Percentiles rank a stretch among this genome's conserved stretches.
Conservation (phyloP, 2,329 filamentous ascomycete species). For the Aspergillus alliaceus region DNA sequence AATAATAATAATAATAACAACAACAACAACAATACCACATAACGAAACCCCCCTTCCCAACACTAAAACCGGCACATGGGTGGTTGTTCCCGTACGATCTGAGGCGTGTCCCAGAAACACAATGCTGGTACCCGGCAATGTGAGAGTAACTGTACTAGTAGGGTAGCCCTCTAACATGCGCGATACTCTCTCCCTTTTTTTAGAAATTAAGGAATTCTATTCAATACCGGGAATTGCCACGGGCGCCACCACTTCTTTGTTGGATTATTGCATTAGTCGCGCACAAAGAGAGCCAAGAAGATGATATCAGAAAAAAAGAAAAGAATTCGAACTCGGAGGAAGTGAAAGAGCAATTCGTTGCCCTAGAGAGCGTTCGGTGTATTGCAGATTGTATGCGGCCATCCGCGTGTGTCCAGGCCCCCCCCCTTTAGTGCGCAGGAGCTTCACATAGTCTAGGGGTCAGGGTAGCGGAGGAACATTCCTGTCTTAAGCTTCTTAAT, state of each 20-base stretch:
- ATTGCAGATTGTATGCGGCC: conserved; percentile 6
- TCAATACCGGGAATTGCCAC: background rate
- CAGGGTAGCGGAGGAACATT: conserved; percentile 4
- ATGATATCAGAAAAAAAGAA: conserved; percentile 1
- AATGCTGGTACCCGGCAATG: background rate
- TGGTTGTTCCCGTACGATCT: background rate
- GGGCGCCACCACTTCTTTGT: background rate
- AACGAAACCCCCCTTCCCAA: too few relatives aligned
- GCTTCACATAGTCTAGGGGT: too few relatives aligned
- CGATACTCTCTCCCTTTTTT: background rate
- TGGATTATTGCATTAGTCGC: background rate
- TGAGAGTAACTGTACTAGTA: too few relatives aligned
- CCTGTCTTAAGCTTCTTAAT: conserved; percentile 1
- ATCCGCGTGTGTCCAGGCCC: conserved; percentile 8
- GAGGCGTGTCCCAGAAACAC: background rate
- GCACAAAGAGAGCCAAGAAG: background rate
- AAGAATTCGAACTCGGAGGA: background rate
- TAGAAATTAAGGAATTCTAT: background rate
- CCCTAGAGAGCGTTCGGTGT: background rate
- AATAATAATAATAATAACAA: background rate
- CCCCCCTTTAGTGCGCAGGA: too few relatives aligned
- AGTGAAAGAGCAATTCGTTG: conserved; percentile 1
- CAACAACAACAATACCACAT: too few relatives aligned
- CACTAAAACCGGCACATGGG: background rate
- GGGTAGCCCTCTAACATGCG: background rate